Percentiles rank a stretch among this genome's conserved stretches.
phyloP scores from a whole-genome alignment of 208 protist species.

The Acanthamoeba lenticulata region DNA sequence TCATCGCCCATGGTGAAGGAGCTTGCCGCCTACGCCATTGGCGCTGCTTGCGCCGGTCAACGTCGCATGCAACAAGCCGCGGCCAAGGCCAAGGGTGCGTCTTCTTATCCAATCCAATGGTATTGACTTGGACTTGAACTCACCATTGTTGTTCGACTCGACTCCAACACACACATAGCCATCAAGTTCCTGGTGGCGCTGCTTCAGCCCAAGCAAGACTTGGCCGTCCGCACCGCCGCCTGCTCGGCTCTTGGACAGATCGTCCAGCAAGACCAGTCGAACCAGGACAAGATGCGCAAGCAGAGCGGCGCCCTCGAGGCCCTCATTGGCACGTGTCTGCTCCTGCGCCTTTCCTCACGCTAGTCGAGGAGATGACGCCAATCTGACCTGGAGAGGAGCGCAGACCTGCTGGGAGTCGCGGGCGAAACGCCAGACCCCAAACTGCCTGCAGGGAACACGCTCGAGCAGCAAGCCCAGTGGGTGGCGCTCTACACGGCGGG shows the following conservation, averaged over 20 bases:
- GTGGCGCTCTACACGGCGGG: not conserved
- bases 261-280: not conserved
- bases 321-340: not conserved
- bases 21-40: not conserved
- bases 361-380: too few relatives aligned
- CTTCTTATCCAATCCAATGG: too few relatives aligned
- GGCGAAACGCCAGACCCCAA: not conserved
- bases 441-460: not conserved
- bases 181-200: not conserved
- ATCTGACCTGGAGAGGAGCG: too few relatives aligned
- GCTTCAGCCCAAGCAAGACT: not conserved
- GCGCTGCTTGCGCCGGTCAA: not conserved
- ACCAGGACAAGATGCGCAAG: not conserved
- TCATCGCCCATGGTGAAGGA: not conserved
- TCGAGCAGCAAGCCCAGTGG: constrained; percentile 10
- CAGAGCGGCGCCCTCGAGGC: not conserved
- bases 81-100: not conserved
- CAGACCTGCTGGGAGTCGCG: not conserved
- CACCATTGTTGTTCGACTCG: not conserved
- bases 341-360: not conserved
- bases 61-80: constrained; percentile 22
- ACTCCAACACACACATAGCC: not conserved
- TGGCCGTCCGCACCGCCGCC: not conserved
- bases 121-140: not conserved
- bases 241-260: not conserved